Percentiles rank a stretch among this genome's conserved stretches.
These are phyloP conservation scores for Vigna unguiculata DNA, from an alignment of 306 rosid genomes.

Conservation along the genomic window DNA sequence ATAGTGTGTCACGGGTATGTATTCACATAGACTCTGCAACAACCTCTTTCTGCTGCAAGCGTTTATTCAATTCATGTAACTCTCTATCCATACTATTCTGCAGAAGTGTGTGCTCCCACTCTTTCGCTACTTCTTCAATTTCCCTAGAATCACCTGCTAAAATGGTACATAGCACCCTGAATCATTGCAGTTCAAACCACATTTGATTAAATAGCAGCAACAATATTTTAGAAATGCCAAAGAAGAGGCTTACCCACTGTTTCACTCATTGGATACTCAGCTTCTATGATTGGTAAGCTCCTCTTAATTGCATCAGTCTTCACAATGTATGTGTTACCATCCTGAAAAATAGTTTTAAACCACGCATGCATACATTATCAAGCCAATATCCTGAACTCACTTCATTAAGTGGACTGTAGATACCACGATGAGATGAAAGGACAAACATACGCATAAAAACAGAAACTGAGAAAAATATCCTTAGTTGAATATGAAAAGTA, in stretches of 20 bases:
- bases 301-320: conserved; percentile 90
- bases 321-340: conserved; percentile 60
- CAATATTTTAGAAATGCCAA: conserved; percentile 39
- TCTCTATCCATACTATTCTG: conserved; percentile 98
- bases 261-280: conserved; percentile 86
- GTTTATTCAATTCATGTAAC: conserved; percentile 90
- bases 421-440: conserved; percentile 36
- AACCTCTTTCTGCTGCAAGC: conserved; percentile 96
- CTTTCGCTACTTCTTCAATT: conserved; percentile 95
- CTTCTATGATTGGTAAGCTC: conserved; percentile 73
- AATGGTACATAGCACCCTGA: conserved; percentile 42
- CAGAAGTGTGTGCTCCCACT: conserved; percentile 98
- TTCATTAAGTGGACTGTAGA: conserved; percentile 22
- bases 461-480: conserved; percentile 22
- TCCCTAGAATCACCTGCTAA: conserved; percentile 81
- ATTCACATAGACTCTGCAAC: conserved; percentile 38
- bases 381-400: conserved; percentile 35
- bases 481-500: conserved; percentile 27
- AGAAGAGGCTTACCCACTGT: conserved; percentile 66
- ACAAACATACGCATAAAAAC: conserved; percentile 29
- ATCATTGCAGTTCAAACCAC: conserved; percentile 38
- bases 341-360: conserved; percentile 65
- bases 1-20: conserved; percentile 28
- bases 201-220: conserved; percentile 33
- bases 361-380: conserved; percentile 37